Evolutionary conservation across 2,329 filamentous ascomycete genomes (phyloP).

Genomic region (Apiospora pterosperma): DNA sequence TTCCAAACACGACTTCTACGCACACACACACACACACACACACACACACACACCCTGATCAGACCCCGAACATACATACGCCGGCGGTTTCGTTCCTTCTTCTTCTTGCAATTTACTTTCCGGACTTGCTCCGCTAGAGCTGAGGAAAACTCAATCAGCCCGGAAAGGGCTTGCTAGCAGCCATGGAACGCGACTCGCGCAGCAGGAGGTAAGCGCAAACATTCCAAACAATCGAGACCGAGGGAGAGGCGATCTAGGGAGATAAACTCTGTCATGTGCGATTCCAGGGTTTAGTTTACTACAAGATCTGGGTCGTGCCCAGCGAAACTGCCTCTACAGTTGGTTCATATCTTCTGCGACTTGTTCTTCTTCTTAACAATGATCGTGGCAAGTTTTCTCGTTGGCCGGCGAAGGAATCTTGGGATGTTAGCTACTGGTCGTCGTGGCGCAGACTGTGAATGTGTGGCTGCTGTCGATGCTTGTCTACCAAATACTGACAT

Average conservation of each 20-base stretch:
- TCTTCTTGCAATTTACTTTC: not conserved
- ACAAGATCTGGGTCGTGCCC: not conserved
- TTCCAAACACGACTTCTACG: not conserved
- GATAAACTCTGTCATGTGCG: too few species aligned
- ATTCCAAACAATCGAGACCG: not conserved
- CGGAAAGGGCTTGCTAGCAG: not conserved
- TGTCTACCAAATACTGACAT: not conserved
- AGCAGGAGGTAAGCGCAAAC: conserved; percentile 23
- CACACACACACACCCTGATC: too few species aligned
- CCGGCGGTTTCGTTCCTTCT: not conserved
- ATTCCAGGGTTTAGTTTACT: not conserved
- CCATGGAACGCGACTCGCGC: conserved; percentile 28
- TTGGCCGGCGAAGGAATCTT: not conserved
- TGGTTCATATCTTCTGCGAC: not conserved
- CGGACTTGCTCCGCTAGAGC: not conserved
- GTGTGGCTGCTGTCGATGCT: not conserved
- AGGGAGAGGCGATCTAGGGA: too few species aligned
- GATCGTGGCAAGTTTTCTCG: not conserved
- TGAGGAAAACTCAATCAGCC: not conserved
- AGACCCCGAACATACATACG: not conserved
- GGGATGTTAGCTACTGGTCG: not conserved
- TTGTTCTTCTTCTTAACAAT: not conserved
- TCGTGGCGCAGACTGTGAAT: not conserved
- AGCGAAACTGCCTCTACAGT: not conserved
- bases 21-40: too few species aligned